These are phyloP conservation scores for Malassezia dermatis DNA, from an alignment of 1,284 basidiomycete species.

Conservation along the genomic window DNA sequence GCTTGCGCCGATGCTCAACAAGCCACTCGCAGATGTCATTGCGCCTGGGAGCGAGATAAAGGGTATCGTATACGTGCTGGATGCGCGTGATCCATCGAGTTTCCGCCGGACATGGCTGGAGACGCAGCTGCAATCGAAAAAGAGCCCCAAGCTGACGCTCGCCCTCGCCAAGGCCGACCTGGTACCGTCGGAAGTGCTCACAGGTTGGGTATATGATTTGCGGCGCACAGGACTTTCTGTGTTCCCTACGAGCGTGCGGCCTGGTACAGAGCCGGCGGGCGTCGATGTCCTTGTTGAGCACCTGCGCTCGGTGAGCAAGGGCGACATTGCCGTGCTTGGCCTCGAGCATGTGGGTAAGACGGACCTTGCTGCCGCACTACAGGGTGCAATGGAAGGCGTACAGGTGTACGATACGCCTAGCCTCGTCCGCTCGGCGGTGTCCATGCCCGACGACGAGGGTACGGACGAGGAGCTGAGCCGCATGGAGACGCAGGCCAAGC, in stretches of 20 bases:
- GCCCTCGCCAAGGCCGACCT: conserved; percentile 34
- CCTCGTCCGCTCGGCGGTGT: conserved; percentile 22
- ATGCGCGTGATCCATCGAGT: conserved; percentile 35
- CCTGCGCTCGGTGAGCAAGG: conserved; percentile 19
- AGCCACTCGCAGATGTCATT: conserved; percentile 21
- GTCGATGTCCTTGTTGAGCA: conserved; percentile 23
- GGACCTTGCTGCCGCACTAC: conserved; percentile 26
- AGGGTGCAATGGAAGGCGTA: conserved; percentile 24
- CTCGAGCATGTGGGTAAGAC: conserved; percentile 32
- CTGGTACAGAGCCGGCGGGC: conserved; percentile 18
- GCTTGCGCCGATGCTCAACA: conserved; percentile 17
- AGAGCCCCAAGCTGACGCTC: conserved; percentile 20
- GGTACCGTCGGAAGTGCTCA: conserved; percentile 34
- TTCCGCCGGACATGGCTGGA: conserved; percentile 36
- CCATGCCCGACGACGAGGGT: conserved; percentile 15
- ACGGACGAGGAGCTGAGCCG: conserved; percentile 1
- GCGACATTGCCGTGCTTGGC: conserved; percentile 26
- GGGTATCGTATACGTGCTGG: conserved; percentile 27
- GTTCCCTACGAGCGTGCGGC: conserved; percentile 26
- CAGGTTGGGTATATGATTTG: conserved; percentile 29
- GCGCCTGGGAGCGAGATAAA: conserved; percentile 20
- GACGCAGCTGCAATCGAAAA: conserved; percentile 8
- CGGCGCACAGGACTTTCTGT: conserved; percentile 12
- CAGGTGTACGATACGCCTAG: conserved; percentile 36
- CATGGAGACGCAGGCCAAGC: background rate